Conservation (phyloP, 768 basidiomycete species). For the Lanmaoa pseudosensibilis region DNA sequence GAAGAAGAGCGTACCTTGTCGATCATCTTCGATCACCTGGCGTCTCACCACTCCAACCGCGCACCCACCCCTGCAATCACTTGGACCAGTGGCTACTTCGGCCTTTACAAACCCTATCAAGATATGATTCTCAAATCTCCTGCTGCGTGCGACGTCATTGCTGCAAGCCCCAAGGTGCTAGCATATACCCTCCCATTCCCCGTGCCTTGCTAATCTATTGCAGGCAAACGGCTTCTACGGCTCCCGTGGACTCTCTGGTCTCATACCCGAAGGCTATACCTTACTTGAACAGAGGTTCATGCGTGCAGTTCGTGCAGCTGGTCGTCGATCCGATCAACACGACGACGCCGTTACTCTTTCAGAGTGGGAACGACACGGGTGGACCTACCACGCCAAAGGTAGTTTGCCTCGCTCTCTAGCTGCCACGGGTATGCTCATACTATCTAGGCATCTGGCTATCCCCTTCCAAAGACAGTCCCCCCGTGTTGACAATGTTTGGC, state of each 20-base stretch:
- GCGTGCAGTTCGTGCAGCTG: slow-evolving; percentile 53
- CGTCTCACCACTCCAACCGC: slow-evolving; percentile 9
- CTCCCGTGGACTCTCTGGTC: slow-evolving; percentile 84
- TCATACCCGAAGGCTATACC: slow-evolving; percentile 96
- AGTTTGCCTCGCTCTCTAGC: background rate
- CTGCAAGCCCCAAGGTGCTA: slow-evolving; percentile 84
- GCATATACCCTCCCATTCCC: background rate
- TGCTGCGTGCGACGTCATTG: slow-evolving; percentile 69
- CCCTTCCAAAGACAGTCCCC: slow-evolving; percentile 48
- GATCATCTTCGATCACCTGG: slow-evolving; percentile 56
- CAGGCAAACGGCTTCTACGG: slow-evolving; percentile 97
- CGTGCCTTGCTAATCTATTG: background rate
- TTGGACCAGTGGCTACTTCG: slow-evolving; percentile 95
- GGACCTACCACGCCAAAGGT: slow-evolving; percentile 99
- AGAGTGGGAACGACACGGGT: slow-evolving; percentile 87
- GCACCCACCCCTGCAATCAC: slow-evolving; percentile 54
- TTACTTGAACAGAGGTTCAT: slow-evolving; percentile 84
- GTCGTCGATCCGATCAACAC: slow-evolving; percentile 32
- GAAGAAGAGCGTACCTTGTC: slow-evolving; percentile 76
- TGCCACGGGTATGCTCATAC: background rate
- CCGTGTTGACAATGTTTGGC: slow-evolving; percentile 81
- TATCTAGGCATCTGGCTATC: slow-evolving; percentile 81
- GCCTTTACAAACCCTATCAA: slow-evolving; percentile 79
- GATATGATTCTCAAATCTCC: slow-evolving; percentile 60
- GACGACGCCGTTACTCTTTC: slow-evolving; percentile 60